Evolutionary conservation across 306 rosid genomes (phyloP), one percentile per base, ranked within the genome.

Genomic region (Vigna nakashimae): DNA sequence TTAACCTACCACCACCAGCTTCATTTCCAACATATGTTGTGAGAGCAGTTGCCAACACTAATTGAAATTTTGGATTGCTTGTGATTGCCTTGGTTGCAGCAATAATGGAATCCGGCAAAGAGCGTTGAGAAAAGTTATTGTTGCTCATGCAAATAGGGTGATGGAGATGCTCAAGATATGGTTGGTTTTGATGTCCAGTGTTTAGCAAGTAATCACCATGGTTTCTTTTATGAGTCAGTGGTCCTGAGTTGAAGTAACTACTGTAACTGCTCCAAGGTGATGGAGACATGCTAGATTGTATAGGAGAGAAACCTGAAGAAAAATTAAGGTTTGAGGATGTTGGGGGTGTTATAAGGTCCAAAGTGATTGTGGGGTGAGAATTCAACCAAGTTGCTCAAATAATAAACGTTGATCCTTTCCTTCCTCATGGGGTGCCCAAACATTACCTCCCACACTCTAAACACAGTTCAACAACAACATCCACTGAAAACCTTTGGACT

Each of bases 341-440:
- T 56, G 81, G 64, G 26, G 20, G 83, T 76, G 79, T 3, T 48
- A 83, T 81, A 42, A 90, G 86, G 68, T 90, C 91, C 12, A 90
- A 83, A 42, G 90, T 90, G 77, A 90, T 69, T 24, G 91, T 90
- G 64, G 91, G 90, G 87, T 90, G 91, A 55, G 88, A 86, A 45
- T 78, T 87, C 36, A 22, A 28, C 18, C 18, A 18, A 18, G 18
- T 18, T 18, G 18, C 18, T 18, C 18, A 18, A 18, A 18, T 18
- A 18, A 18, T 18, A 18, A 18, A 18, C 18, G 18, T 18, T 18
- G 18, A 18, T 18, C 18, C 18, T 18, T 18, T 18, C 18, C 18
- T 18, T 18, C 18, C 18, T 18, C 18, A 18, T 18, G 18, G 18
- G 18, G 18, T 18, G 18, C 18, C 18, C 18, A 18, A 18, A 18